Evolutionary conservation across 179 eudicot genomes (phyloP).

Genomic region (Dionaea muscipula): DNA sequence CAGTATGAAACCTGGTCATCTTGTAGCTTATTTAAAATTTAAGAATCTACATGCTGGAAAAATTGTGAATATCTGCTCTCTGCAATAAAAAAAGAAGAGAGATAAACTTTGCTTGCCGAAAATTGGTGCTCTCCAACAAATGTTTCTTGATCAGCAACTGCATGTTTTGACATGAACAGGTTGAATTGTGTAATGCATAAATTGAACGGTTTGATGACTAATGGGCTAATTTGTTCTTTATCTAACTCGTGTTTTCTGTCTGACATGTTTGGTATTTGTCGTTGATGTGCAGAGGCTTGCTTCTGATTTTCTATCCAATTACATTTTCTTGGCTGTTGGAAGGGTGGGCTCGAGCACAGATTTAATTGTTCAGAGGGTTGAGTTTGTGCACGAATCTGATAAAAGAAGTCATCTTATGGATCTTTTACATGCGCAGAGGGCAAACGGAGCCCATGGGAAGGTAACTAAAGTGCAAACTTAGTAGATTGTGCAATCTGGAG

Average conservation of each 20-base stretch:
- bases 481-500: neutral
- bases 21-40: too few relatives aligned
- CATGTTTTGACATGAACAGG: too few relatives aligned
- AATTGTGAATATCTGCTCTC: too few relatives aligned
- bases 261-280: slow-evolving; percentile 3
- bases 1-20: too few relatives aligned
- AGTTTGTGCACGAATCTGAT: slow-evolving; percentile 77
- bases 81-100: too few relatives aligned
- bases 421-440: slow-evolving; percentile 84
- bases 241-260: neutral
- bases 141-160: too few relatives aligned
- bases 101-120: too few relatives aligned
- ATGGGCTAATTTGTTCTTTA: neutral
- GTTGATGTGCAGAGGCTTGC: slow-evolving; percentile 71
- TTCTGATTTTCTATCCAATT: slow-evolving; percentile 71
- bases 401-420: slow-evolving; percentile 97
- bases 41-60: too few relatives aligned
- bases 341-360: slow-evolving; percentile 98
- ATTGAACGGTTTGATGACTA: neutral
- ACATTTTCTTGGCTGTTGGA: slow-evolving; percentile 92
- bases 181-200: neutral
- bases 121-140: too few relatives aligned
- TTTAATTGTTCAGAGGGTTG: slow-evolving; percentile 86
- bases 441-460: slow-evolving; percentile 68
- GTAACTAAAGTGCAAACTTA: slow-evolving; percentile 20